These are phyloP conservation scores for Brasilioporus rufonigricans DNA, from an alignment of 768 basidiomycete genomes.

Conservation along the genomic window DNA sequence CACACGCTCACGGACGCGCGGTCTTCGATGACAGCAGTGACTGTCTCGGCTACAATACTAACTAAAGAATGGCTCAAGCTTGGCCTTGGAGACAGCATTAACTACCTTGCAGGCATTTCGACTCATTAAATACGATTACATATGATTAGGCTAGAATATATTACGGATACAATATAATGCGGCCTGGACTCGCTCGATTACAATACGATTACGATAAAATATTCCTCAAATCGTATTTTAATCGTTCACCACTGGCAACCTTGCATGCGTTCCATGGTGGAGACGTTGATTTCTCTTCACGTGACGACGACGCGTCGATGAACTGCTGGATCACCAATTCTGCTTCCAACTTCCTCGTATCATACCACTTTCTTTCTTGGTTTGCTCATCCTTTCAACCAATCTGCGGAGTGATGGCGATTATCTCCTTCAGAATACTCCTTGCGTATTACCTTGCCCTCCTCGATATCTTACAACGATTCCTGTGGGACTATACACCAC, in stretches of 20 bases:
- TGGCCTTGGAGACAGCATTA: neutral
- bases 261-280: no score
- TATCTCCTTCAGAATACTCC: conserved; percentile 4
- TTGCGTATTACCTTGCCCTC: conserved; percentile 15
- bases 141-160: no score
- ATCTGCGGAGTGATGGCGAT: neutral
- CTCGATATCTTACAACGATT: conserved; percentile 10
- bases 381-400: neutral
- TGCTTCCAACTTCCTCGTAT: neutral
- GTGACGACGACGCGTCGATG: conserved; percentile 10
- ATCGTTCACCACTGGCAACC: no score
- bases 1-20: neutral
- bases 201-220: no score
- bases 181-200: no score
- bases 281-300: conserved; percentile 16
- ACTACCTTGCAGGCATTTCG: neutral
- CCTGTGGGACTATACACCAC: conserved; percentile 8
- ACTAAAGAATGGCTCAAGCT: neutral
- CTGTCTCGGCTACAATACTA: neutral
- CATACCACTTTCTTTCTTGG: neutral
- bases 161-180: no score
- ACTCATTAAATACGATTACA: no score
- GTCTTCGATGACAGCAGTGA: no score
- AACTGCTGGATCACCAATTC: neutral
- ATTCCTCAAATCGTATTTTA: no score